Percentiles rank a stretch among this genome's conserved stretches.
Evolutionary conservation across 495 filamentous ascomycete species (phyloP).

Genomic region (Lasiosphaeris hirsuta): DNA sequence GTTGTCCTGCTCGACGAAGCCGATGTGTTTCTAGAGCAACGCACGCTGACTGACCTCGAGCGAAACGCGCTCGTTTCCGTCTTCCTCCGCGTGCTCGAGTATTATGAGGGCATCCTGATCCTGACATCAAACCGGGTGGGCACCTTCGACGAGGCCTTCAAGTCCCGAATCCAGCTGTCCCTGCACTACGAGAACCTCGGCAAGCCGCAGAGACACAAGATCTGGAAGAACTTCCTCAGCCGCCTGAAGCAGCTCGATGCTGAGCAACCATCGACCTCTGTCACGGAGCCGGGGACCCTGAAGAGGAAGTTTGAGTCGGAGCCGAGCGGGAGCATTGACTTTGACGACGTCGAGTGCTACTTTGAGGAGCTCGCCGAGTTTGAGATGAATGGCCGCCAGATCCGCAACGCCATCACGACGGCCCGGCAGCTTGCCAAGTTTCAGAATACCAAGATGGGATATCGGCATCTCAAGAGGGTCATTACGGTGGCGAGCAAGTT

Average conservation of each 20-base stretch:
- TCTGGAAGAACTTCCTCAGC: slow-evolving; percentile 45
- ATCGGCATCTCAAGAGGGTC: too few relatives aligned
- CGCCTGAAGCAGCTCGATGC: too few relatives aligned
- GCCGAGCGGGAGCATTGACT: too few relatives aligned
- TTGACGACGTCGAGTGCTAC: slow-evolving; percentile 18
- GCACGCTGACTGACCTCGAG: slow-evolving; percentile 34
- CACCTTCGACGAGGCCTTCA: slow-evolving; percentile 40
- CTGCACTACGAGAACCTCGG: slow-evolving; percentile 34
- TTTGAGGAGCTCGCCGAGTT: slow-evolving; percentile 9
- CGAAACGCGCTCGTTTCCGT: slow-evolving; percentile 42
- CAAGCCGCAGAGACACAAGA: slow-evolving; percentile 21
- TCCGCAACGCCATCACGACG: slow-evolving; percentile 21
- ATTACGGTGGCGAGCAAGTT: too few relatives aligned
- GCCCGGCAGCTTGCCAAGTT: slow-evolving; percentile 9
- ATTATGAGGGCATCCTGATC: slow-evolving; percentile 45
- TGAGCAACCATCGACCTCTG: too few relatives aligned
- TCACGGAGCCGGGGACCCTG: too few relatives aligned
- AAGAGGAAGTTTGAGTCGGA: too few relatives aligned
- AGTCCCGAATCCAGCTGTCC: slow-evolving; percentile 39
- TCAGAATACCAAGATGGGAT: too few relatives aligned
- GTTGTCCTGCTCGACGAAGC: slow-evolving; percentile 23
- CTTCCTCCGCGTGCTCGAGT: slow-evolving; percentile 43
- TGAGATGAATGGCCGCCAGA: slow-evolving; percentile 22
- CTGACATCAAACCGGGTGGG: slow-evolving; percentile 45
- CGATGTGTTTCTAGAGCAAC: slow-evolving; percentile 45